phyloP scores from a whole-genome alignment of 1,284 basidiomycete genomes.

The Cronartium quercuum region DNA sequence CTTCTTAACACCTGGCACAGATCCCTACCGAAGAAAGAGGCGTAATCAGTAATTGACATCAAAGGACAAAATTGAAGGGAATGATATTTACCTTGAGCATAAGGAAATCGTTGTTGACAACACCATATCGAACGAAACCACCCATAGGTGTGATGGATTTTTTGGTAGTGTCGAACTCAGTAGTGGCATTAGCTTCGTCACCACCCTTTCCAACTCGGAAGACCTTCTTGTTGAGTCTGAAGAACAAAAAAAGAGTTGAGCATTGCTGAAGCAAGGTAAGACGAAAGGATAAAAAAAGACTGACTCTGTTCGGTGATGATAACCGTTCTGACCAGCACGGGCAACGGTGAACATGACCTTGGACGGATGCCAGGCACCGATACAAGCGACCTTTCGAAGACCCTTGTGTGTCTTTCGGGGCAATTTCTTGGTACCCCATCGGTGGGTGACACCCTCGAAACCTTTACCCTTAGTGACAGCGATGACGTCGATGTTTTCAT shows the following conservation, averaged over 20 bases:
- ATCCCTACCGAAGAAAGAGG: conserved; percentile 61
- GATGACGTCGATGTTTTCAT: conserved; percentile 94
- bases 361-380: conserved; percentile 93
- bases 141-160: conserved; percentile 97
- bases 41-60: too few relatives aligned
- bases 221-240: conserved; percentile 42
- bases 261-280: conserved; percentile 51
- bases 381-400: conserved; percentile 99
- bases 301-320: conserved; percentile 85
- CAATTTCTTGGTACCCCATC: conserved; percentile 99
- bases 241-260: conserved; percentile 88
- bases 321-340: conserved; percentile 99
- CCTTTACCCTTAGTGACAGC: conserved; percentile 99
- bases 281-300: neutral
- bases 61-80: neutral
- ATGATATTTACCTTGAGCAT: conserved; percentile 57
- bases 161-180: conserved; percentile 85
- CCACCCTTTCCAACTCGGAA: conserved; percentile 84
- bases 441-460: conserved; percentile 97
- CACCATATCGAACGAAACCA: conserved; percentile 98
- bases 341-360: conserved; percentile 99
- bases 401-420: conserved; percentile 99
- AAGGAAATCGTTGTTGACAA: conserved; percentile 97
- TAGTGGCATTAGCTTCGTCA: conserved; percentile 80
- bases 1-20: conserved; percentile 92